phyloP scores from a whole-genome alignment of 1,284 basidiomycete genomes.

The Cryptococcus deneoformans region DNA sequence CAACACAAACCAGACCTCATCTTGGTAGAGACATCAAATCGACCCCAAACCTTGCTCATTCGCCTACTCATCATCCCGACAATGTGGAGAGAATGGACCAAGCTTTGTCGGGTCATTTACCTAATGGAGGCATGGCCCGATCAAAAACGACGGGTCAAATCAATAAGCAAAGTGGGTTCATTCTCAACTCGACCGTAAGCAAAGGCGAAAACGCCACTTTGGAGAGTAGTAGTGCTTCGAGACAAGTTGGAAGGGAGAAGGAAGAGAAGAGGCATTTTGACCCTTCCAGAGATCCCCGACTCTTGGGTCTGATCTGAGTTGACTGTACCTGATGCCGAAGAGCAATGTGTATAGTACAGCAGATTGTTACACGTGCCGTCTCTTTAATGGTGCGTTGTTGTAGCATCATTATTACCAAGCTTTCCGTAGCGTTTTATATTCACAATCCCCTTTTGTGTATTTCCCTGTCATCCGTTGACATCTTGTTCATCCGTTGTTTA shows the following conservation, averaged over 20 bases:
- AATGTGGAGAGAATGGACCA: background rate
- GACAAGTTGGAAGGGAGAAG: background rate
- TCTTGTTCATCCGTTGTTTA: no score
- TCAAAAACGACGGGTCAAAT: conserved; percentile 13
- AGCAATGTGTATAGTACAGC: no score
- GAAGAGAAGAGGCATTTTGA: conserved; percentile 37
- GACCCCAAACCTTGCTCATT: background rate
- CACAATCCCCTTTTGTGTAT: background rate
- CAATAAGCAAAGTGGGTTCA: conserved; percentile 14
- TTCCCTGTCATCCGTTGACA: no score
- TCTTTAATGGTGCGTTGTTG: no score
- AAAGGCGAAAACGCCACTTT: no score
- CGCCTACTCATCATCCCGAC: background rate
- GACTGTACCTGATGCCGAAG: no score
- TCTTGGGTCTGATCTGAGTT: conserved; percentile 32
- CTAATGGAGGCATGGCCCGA: conserved; percentile 3
- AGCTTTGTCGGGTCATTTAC: background rate
- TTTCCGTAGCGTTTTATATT: no score
- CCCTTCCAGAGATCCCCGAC: conserved; percentile 38
- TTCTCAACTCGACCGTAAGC: background rate
- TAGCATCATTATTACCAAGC: no score
- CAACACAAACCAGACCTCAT: background rate
- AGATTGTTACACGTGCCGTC: no score
- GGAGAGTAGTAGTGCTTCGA: background rate
- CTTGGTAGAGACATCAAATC: background rate